phyloP scores from a whole-genome alignment of 805 yeast species.

The Suhomyces emberorum region DNA sequence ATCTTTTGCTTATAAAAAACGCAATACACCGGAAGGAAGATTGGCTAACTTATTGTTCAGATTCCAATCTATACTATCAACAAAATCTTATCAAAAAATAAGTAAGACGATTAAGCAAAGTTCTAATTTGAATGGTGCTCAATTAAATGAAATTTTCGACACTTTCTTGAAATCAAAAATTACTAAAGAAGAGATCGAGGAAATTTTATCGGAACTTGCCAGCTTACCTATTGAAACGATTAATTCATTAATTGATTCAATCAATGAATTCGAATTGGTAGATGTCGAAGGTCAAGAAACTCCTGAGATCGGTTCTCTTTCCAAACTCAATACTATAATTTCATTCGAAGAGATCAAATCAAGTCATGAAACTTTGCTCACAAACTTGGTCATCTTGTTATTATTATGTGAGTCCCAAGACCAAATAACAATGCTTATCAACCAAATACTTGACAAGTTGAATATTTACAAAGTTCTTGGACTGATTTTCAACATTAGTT shows the following conservation, averaged over 20 bases:
- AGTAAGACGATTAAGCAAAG: conserved; percentile 12
- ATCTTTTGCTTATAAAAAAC: conserved; percentile 10
- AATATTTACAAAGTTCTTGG: conserved; percentile 22
- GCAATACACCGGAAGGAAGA: conserved; percentile 11
- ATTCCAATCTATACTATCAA: conserved; percentile 25
- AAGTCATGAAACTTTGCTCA: conserved; percentile 27
- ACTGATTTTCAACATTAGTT: conserved; percentile 25
- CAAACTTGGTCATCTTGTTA: conserved; percentile 28
- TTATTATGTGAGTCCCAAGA: conserved; percentile 33
- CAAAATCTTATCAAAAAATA: conserved; percentile 26
- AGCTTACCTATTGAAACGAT: conserved; percentile 25
- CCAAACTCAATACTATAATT: conserved; percentile 21
- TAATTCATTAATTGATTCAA: conserved; percentile 17
- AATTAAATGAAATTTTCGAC: conserved; percentile 22
- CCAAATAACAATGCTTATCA: conserved; percentile 20
- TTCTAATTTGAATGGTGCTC: conserved; percentile 12
- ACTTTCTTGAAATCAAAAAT: conserved; percentile 22
- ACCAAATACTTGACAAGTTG: conserved; percentile 22
- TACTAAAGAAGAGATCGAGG: conserved; percentile 20
- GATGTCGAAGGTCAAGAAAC: background rate
- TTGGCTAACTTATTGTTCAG: conserved; percentile 19
- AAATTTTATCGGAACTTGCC: conserved; percentile 20
- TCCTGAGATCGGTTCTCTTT: conserved; percentile 17
- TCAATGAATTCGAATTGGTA: conserved; percentile 6
- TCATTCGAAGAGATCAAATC: conserved; percentile 28